Evolutionary conservation across 2,329 filamentous ascomycete species (phyloP).

Genomic region (Cladosporium sp.): DNA sequence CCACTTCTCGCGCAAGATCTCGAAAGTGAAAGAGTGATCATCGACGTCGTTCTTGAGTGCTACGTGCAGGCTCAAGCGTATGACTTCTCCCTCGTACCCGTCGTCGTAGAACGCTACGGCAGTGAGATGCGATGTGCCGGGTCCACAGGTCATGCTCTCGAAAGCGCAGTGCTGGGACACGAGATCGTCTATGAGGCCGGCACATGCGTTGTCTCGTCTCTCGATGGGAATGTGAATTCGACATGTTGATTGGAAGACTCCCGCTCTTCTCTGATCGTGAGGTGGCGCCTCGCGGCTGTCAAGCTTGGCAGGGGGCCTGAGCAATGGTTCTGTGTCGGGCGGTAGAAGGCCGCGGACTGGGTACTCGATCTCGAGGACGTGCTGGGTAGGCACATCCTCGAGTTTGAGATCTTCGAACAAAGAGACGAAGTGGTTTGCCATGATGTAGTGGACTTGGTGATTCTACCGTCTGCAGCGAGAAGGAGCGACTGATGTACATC

Average conservation of each 20-base stretch:
- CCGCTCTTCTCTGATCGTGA: background rate
- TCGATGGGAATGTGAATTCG: background rate
- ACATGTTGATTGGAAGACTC: slow-evolving; percentile 6
- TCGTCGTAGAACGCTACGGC: background rate
- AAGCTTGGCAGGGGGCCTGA: background rate
- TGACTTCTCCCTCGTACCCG: background rate
- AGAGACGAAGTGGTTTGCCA: background rate
- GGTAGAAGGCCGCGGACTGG: background rate
- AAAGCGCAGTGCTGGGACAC: background rate
- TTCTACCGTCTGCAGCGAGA: background rate
- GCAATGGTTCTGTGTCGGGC: background rate
- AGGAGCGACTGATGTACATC: background rate
- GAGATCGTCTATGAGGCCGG: background rate
- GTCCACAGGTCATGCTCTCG: background rate
- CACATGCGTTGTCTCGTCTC: background rate
- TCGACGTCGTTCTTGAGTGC: background rate
- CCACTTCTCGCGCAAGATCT: background rate
- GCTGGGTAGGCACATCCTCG: background rate
- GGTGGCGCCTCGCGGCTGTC: slow-evolving; percentile 1
- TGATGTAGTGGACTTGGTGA: background rate
- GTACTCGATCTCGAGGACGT: slow-evolving; percentile 3
- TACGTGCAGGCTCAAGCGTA: background rate
- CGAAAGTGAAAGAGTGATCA: background rate
- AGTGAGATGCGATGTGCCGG: background rate
- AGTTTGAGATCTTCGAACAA: background rate